Evolutionary conservation across 495 filamentous ascomycete genomes (phyloP).

Genomic region (Emericellopsis terricola): DNA sequence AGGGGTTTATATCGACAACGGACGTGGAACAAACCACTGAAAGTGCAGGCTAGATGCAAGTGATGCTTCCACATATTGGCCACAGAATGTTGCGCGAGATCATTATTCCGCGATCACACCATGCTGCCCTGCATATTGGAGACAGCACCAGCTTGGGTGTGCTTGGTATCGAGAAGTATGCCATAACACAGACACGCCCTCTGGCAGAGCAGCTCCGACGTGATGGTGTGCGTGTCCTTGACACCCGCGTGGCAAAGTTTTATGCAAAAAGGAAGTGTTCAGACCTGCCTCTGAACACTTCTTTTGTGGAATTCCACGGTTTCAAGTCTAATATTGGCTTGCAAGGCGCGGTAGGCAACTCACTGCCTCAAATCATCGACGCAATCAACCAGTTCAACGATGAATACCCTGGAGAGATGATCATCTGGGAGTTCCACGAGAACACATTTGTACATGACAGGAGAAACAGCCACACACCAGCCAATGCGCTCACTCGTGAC

Average conservation of each 20-base stretch:
- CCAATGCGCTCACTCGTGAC: no score
- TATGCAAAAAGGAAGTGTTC: no score
- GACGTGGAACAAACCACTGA: background rate
- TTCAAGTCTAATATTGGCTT: no score
- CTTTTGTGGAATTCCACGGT: no score
- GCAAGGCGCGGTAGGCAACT: background rate
- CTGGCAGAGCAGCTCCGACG: slow-evolving; percentile 1
- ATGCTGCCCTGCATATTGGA: background rate
- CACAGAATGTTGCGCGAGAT: background rate
- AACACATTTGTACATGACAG: background rate
- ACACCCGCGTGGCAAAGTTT: background rate
- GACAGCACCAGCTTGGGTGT: background rate
- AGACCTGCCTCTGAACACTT: no score
- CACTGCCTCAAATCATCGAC: background rate
- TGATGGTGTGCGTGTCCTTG: slow-evolving; percentile 1
- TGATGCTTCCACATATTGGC: background rate
- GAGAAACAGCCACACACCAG: no score
- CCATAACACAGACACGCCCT: no score
- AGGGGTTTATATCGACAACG: background rate
- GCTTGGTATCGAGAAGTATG: no score
- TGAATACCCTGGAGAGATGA: slow-evolving; percentile 1
- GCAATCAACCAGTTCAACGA: slow-evolving; percentile 1
- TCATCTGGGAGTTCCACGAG: slow-evolving; percentile 3
- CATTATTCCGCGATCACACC: background rate
- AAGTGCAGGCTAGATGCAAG: slow-evolving; percentile 1